phyloP scores from a whole-genome alignment of 345 rosid species.

The Anastatica hierochuntica region DNA sequence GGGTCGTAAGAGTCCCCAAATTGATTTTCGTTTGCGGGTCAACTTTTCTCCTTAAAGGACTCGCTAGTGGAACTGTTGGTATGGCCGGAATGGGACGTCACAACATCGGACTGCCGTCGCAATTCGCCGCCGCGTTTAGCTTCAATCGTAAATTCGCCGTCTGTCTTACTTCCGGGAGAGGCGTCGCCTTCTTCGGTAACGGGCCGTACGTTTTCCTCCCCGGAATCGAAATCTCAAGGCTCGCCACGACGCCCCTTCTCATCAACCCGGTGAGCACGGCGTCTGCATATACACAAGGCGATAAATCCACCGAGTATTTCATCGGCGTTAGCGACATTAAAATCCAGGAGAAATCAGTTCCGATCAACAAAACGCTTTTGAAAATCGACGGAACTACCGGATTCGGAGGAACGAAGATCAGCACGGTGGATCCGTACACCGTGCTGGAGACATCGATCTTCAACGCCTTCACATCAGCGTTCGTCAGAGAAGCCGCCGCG shows the following conservation, averaged over 20 bases:
- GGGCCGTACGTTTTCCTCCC: slow-evolving; percentile 53
- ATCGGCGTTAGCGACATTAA: slow-evolving; percentile 42
- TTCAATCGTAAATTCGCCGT: slow-evolving; percentile 48
- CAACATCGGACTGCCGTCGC: slow-evolving; percentile 38
- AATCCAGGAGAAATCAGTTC: slow-evolving; percentile 26
- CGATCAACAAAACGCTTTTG: slow-evolving; percentile 35
- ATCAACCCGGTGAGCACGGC: slow-evolving; percentile 54
- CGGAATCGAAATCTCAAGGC: slow-evolving; percentile 33
- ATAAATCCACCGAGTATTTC: slow-evolving; percentile 58
- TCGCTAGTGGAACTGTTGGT: slow-evolving; percentile 38
- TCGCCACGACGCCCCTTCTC: slow-evolving; percentile 43
- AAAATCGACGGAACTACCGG: slow-evolving; percentile 31
- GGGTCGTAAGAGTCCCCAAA: slow-evolving; percentile 23
- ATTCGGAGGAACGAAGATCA: slow-evolving; percentile 62
- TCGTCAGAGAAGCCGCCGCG: slow-evolving; percentile 24
- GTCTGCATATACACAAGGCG: slow-evolving; percentile 29
- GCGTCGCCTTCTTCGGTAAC: slow-evolving; percentile 50
- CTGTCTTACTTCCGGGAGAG: slow-evolving; percentile 38
- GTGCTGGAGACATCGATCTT: slow-evolving; percentile 44
- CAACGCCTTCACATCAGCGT: slow-evolving; percentile 34
- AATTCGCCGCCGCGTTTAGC: slow-evolving; percentile 45
- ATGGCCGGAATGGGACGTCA: slow-evolving; percentile 59
- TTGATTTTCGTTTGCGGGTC: slow-evolving; percentile 41
- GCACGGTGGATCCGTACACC: slow-evolving; percentile 65
- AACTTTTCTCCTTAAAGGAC: slow-evolving; percentile 36